Percentiles rank a stretch among this genome's conserved stretches.
These are phyloP conservation scores for Talaromyces sp. DNA, from an alignment of 2,329 filamentous ascomycete genomes.

Conservation along the genomic window DNA sequence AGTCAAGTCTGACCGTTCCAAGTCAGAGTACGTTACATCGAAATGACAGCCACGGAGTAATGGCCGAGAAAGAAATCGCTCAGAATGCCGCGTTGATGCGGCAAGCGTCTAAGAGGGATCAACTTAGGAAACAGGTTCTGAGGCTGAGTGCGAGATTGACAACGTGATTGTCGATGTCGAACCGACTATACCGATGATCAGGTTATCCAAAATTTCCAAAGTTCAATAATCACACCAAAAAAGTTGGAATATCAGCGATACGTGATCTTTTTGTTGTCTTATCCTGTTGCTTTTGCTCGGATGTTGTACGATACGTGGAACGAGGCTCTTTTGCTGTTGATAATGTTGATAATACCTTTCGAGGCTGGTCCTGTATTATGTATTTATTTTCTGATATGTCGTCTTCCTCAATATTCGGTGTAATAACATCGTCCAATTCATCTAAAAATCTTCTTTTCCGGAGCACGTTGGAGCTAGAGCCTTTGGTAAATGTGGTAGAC, in stretches of 20 bases:
- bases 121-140: conserved; percentile 14
- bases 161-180: not conserved
- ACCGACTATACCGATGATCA: not conserved
- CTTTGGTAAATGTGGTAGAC: not conserved
- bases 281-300: conserved; percentile 17
- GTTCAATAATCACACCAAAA: conserved; percentile 34
- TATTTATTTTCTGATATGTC: conserved; percentile 16
- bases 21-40: conserved; percentile 34
- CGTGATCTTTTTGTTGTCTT: conserved; percentile 34
- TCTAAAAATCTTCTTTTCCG: conserved; percentile 37
- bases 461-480: conserved; percentile 21
- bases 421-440: conserved; percentile 36
- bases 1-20: conserved; percentile 24
- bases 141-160: conserved; percentile 9
- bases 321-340: not conserved
- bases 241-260: conserved; percentile 45
- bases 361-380: conserved; percentile 24
- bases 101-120: conserved; percentile 29
- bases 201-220: not conserved
- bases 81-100: conserved; percentile 25
- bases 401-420: conserved; percentile 23
- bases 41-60: conserved; percentile 30
- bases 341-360: conserved; percentile 13
- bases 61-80: conserved; percentile 29
- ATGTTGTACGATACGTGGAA: conserved; percentile 3